Evolutionary conservation across 177 flowering plant genomes (phyloP), one percentile per base, ranked within the genome.

Genomic region (Vitis hybrid): DNA sequence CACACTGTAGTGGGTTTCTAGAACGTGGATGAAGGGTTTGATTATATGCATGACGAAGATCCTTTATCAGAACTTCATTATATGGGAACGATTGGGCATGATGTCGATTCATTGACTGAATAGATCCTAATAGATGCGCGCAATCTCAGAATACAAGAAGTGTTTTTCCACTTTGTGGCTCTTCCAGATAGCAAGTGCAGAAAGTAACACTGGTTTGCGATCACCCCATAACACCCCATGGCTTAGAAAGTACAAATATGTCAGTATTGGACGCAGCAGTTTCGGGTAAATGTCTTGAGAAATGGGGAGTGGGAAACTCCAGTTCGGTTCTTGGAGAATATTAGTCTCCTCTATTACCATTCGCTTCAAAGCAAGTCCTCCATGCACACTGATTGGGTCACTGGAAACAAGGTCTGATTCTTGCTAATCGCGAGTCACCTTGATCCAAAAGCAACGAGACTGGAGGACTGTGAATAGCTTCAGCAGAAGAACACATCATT

Each of bases 181-280:
- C 2, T 22, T 22, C 26, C 3, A 22, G 26, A 22, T 22, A 22
- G 26, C 26, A 22, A 22, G 26, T 22, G 26, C 26, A 22, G 26
- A 22, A 22, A 22, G 26, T 0, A 22, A 22, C 26, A 22, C 26
- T 22, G 26, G 26, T 22, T 22, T 22, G 26, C 0, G 26, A 22
- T 76, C 97, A 92, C 55, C 95, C 71, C 97, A 92, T 69, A 22
- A 75, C 97, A 92, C 55, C 95, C 71, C 97, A 92, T 69, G 93
- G 97, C 1, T 20, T 86, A 63, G 82, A 97, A 81, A 92, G 97
- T 85, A 92, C 97, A 56, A 94, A 94, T 84, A 92, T 92, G 97
- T 88, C 97, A 1, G 76, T 92, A 20, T 56, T 88, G 31, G 97
- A 90, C 74, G 95, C 97, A 0, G 88, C 78, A 0, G 84, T 84